phyloP scores from a whole-genome alignment of 768 basidiomycete genomes.

The Kondoa malvinella region DNA sequence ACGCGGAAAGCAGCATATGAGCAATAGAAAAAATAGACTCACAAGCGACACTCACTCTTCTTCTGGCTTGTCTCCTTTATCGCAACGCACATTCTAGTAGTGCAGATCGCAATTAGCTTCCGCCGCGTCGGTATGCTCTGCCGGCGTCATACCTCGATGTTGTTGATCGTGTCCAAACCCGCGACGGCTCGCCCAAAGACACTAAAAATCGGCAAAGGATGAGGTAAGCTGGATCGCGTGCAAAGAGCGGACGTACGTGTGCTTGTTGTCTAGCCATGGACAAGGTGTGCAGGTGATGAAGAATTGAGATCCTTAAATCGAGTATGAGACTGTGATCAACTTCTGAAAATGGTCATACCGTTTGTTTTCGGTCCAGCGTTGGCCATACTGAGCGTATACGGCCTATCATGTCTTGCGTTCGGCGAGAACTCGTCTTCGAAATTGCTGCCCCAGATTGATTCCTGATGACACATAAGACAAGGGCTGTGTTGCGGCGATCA shows the following conservation, averaged over 20 bases:
- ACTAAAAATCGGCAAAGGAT: not conserved
- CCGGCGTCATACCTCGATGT: conserved; percentile 56
- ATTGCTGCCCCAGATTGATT: conserved; percentile 83
- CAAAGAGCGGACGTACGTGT: conserved; percentile 23
- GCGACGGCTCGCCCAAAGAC: conserved; percentile 84
- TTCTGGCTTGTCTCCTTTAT: conserved; percentile 30
- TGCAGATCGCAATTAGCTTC: conserved; percentile 46
- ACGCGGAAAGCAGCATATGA: not conserved
- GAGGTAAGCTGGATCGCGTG: conserved; percentile 19
- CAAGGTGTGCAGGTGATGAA: conserved; percentile 20
- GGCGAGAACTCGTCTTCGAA: conserved; percentile 92
- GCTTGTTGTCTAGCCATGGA: conserved; percentile 22
- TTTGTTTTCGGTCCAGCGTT: conserved; percentile 72
- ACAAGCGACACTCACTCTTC: conserved; percentile 23
- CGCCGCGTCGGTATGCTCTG: too few relatives aligned
- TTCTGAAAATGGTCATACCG: conserved; percentile 56
- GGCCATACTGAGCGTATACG: conserved; percentile 86
- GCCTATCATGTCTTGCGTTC: conserved; percentile 76
- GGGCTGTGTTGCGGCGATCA: not conserved
- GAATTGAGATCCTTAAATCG: conserved; percentile 22
- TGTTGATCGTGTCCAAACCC: conserved; percentile 68
- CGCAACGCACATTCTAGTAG: conserved; percentile 23
- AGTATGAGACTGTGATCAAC: conserved; percentile 21
- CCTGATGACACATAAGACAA: conserved; percentile 60
- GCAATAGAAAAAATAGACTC: too few relatives aligned